phyloP scores from a whole-genome alignment of 1,284 basidiomycete genomes.

The Fomitiporia mediterranea region DNA sequence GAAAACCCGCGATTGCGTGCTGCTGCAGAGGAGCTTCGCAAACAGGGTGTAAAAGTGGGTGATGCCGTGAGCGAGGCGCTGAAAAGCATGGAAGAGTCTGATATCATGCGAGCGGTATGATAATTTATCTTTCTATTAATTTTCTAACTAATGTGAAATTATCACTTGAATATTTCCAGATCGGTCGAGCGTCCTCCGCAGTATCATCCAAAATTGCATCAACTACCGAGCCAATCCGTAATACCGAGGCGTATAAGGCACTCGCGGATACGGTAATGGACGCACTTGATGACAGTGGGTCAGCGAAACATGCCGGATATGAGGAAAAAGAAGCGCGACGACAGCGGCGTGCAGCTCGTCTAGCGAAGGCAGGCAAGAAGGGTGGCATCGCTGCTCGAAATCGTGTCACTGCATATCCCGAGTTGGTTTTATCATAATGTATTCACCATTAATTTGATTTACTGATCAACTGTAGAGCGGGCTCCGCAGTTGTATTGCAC shows the following conservation, averaged over 20 bases:
- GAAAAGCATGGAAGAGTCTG: constrained; percentile 90
- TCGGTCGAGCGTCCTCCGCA: constrained; percentile 75
- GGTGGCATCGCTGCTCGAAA: constrained; percentile 44
- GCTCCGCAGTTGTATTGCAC: constrained; percentile 78
- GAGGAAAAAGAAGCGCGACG: constrained; percentile 88
- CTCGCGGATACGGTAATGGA: constrained; percentile 87
- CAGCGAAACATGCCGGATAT: constrained; percentile 89
- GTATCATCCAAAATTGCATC: constrained; percentile 76
- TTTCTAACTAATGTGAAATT: constrained; percentile 3
- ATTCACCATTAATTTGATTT: constrained; percentile 9
- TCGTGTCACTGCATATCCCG: constrained; percentile 65
- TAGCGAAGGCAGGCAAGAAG: constrained; percentile 78
- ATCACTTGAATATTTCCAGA: constrained; percentile 36
- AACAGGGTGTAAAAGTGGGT: constrained; percentile 86
- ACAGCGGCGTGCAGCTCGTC: constrained; percentile 65
- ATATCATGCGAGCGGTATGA: constrained; percentile 80
- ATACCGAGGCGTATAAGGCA: constrained; percentile 92
- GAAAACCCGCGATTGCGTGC: constrained; percentile 91
- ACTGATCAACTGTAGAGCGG: constrained; percentile 54
- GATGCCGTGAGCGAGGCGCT: constrained; percentile 92
- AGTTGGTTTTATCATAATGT: constrained; percentile 48
- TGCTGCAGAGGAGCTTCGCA: constrained; percentile 87
- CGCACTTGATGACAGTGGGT: constrained; percentile 90
- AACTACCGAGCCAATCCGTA: constrained; percentile 89
- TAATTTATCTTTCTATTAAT: background rate